Base-by-base conservation (phyloP, 345 rosid species). In the Aurinia saxatilis region DNA sequence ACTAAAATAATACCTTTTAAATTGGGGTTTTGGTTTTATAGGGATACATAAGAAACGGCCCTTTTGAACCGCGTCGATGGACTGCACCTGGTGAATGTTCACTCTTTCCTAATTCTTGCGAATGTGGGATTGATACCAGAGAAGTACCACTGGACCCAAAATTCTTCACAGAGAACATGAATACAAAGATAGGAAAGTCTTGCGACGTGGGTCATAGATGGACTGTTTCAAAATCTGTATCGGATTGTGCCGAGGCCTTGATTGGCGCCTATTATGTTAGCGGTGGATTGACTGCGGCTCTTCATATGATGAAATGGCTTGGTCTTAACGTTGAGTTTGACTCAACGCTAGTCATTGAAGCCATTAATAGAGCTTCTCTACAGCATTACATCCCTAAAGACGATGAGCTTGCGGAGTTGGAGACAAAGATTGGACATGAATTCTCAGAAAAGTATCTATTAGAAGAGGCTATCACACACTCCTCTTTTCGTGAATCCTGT, bases 41-140 rank as follows among this genome's bases (percentile, higher is more conserved):
- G 95, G 91, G 81, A 62, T 89, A 87, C 66, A 74, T 92, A 68
- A 77, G 90, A 60, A 91, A 87, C 19, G 29, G 83, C 54, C 77
- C 93, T 44, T 92, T 92, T 67, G 93, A 89, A 68, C 91, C 97
- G 14, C 89, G 89, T 59, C 86, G 84, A 46, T 92, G 98, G 97
- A 80, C 79, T 9, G 93, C 97, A 76, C 97, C 98, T 11, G 97
- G 97, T 33, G 97, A 92, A 36, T 16, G 5, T 19, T 60, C 86
- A 57, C 19, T 78, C 25, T 77, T 65, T 48, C 81, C 79, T 0
- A 75, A 68, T 73, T 81, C 87, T 56, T 92, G 98, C 75, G 60
- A 70, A 6, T 87, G 95, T 55, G 85, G 84, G 54, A 68, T 82
- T 61, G 83, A 82, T 33, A 68, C 87, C 45, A 67, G 54, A 34